Percentiles rank a stretch among this genome's conserved stretches.
phyloP scores from a whole-genome alignment of 1,139 yeast species.

The Lodderomyces orthopsilosis region DNA sequence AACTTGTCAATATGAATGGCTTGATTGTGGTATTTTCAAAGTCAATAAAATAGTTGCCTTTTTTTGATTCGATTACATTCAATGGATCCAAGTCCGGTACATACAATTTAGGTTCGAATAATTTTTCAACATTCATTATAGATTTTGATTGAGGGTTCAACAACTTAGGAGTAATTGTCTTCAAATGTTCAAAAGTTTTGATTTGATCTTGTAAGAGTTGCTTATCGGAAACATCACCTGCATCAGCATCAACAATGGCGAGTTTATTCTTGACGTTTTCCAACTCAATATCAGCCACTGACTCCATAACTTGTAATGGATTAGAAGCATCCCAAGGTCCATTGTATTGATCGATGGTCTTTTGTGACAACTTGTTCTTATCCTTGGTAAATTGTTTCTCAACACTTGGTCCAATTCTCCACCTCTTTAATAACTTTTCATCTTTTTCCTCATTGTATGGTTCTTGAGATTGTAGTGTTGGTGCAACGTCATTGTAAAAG shows the following conservation, averaged over 20 bases:
- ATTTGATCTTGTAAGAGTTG: constrained; percentile 48
- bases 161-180: constrained; percentile 52
- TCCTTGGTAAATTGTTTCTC: constrained; percentile 77
- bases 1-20: constrained; percentile 74
- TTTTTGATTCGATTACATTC: constrained; percentile 58
- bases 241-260: constrained; percentile 53
- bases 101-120: constrained; percentile 70
- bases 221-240: constrained; percentile 41
- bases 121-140: constrained; percentile 57
- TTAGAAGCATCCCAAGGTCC: constrained; percentile 76
- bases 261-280: constrained; percentile 59
- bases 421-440: constrained; percentile 56
- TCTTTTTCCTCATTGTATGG: constrained; percentile 70
- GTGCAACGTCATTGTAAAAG: constrained; percentile 60
- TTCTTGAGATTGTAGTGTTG: constrained; percentile 34
- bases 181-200: constrained; percentile 57
- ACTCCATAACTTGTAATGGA: constrained; percentile 59
- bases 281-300: constrained; percentile 65
- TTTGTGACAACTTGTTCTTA: constrained; percentile 46
- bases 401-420: constrained; percentile 89
- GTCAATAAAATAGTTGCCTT: constrained; percentile 57
- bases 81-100: constrained; percentile 89
- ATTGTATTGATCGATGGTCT: constrained; percentile 42
- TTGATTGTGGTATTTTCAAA: constrained; percentile 77
- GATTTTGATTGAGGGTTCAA: constrained; percentile 49